Evolutionary conservation across 371 early-diverging fungal genomes (phyloP).

Genomic region (Syncephalastrum monosporum): DNA sequence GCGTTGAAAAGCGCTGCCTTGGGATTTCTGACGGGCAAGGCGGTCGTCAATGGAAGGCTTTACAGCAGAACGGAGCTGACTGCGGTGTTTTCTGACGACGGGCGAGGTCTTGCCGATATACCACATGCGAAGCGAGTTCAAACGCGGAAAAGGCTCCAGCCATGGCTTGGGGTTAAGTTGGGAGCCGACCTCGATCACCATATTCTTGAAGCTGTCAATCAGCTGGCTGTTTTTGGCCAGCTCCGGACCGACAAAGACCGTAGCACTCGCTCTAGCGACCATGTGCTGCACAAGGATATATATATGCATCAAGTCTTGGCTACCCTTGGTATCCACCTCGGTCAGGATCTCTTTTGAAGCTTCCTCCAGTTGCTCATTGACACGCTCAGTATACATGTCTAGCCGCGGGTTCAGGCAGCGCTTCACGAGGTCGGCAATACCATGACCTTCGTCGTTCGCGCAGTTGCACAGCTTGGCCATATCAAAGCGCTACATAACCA

Average conservation of each 20-base stretch:
- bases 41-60: conserved; percentile 12
- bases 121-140: conserved; percentile 16
- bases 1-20: neutral
- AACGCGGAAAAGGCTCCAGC: conserved; percentile 10
- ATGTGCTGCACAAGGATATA: conserved; percentile 19
- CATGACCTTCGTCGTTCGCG: no score
- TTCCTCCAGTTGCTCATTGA: no score
- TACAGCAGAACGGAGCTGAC: conserved; percentile 8
- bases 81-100: conserved; percentile 2
- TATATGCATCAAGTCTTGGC: conserved; percentile 6
- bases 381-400: no score
- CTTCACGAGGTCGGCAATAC: no score
- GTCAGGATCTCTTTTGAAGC: no score
- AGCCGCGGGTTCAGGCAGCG: no score
- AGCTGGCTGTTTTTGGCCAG: conserved; percentile 13
- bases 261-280: conserved; percentile 20
- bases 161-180: conserved; percentile 10
- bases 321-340: no score
- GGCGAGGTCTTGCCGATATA: conserved; percentile 13
- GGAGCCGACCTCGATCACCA: conserved; percentile 18
- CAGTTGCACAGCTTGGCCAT: no score
- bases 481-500: no score
- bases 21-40: neutral
- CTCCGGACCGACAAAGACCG: conserved; percentile 21
- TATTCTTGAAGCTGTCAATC: conserved; percentile 23